Base-by-base conservation (phyloP, 2,329 filamentous ascomycete species). In the Diaporthe aspalathi region DNA sequence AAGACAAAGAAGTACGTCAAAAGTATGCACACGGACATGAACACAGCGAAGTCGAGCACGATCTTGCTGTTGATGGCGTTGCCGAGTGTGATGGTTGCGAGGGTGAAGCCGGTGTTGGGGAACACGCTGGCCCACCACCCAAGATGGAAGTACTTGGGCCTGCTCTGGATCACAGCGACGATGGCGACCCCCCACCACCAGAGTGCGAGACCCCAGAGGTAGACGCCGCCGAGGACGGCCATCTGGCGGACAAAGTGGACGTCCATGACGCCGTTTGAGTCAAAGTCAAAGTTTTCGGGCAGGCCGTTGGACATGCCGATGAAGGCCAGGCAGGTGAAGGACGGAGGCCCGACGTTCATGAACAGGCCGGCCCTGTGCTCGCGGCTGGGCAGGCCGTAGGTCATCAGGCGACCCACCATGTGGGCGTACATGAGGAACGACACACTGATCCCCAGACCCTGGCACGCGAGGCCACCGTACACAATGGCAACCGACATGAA, bases 321-420 rank as follows among this genome's bases (percentile, higher is more conserved):
- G 50, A 93, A 84, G 0, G 92, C 91, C 17, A 93, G 82, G 1
- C 89, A 89, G 0, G 92, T 94, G 82, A 93, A 94, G 1, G 90
- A 87, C 0, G 91, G 91, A 1, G 92, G 91, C 0, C 92, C 92
- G n/a, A 93, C 92, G 72, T 90, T 91, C 83, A 94, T 93, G 83
- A 93, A 94, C 78, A 94, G 87, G 0, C 89, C 91, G 0, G 92
- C 90, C 65, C 92, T 84, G 73, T 91, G 89, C 76, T 92, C 89
- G 9, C 88, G 84, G 74, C 83, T 80, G 0, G 91, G 91, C 20
- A 93, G 85, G 1, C 91, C 86, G 1, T 85, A 84, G 74, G 89
- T 86, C 89, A 94, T 92, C n/a, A 94, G 83, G 6, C 92, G 87
- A 52, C 89, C 90, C 70, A 93, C 88, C 84, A 92, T 93, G 78